Percentiles rank a stretch among this genome's conserved stretches.
phyloP scores from a whole-genome alignment of 805 yeast species.

The Metschnikowia lunata region DNA sequence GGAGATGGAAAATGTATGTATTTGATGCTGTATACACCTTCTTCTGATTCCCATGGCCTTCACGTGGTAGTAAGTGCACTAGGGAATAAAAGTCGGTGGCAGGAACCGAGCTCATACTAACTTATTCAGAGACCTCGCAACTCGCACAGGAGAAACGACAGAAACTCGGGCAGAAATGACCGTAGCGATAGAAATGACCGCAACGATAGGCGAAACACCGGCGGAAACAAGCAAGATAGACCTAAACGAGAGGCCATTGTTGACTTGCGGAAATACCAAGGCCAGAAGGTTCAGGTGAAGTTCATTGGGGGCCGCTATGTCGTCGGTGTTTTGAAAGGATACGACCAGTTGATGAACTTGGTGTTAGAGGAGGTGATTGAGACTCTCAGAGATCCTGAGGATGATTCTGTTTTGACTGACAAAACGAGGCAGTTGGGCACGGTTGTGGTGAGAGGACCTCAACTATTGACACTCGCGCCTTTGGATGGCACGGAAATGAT shows the following conservation, averaged over 20 bases:
- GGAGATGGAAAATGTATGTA: too few species aligned
- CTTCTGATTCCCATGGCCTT: too few species aligned
- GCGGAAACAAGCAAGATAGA: slow-evolving; percentile 40
- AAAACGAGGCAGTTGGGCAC: slow-evolving; percentile 56
- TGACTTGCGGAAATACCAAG: slow-evolving; percentile 72
- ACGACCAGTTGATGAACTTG: slow-evolving; percentile 74
- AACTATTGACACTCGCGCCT: slow-evolving; percentile 69
- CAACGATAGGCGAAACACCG: slow-evolving; percentile 10
- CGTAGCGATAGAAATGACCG: slow-evolving; percentile 9
- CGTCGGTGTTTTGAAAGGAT: slow-evolving; percentile 79
- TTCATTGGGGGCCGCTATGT: slow-evolving; percentile 84
- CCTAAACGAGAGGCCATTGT: slow-evolving; percentile 91
- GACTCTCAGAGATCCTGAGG: slow-evolving; percentile 62
- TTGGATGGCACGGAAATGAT: slow-evolving; percentile 66
- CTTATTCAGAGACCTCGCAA: slow-evolving; percentile 12
- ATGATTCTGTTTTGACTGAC: slow-evolving; percentile 48
- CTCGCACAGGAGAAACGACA: slow-evolving; percentile 9
- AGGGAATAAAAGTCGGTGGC: too few species aligned
- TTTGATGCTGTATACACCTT: too few species aligned
- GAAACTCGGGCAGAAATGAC: slow-evolving; percentile 8
- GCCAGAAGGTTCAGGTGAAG: slow-evolving; percentile 67
- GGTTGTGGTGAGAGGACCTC: slow-evolving; percentile 84
- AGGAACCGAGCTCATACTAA: slow-evolving; percentile 7
- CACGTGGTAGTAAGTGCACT: too few species aligned
- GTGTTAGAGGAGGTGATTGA: slow-evolving; percentile 72